Conservation (phyloP, 257 asterid species). For the Fraxinus excelsior region DNA sequence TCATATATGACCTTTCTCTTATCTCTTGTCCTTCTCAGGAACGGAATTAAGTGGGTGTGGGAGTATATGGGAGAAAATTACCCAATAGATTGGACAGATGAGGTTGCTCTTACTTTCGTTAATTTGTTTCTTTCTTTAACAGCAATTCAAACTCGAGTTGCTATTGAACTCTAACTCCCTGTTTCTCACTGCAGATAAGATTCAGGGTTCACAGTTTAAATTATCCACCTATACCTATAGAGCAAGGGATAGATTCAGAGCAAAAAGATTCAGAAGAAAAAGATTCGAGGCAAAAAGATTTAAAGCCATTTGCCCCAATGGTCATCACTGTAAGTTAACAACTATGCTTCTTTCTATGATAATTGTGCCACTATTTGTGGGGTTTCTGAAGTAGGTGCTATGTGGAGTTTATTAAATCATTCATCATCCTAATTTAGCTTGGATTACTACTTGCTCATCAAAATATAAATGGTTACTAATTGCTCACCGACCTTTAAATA, state of each 20-base stretch:
- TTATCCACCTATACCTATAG: conserved; percentile 72
- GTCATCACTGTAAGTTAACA: conserved; percentile 35
- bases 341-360: conserved; percentile 1
- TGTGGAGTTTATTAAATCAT: too few relatives aligned
- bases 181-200: conserved; percentile 43
- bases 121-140: conserved; percentile 1
- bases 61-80: conserved; percentile 48
- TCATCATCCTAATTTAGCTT: too few relatives aligned
- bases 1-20: conserved; percentile 5
- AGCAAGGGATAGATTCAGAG: conserved; percentile 42
- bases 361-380: neutral
- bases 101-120: conserved; percentile 47
- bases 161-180: neutral
- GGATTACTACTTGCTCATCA: too few relatives aligned
- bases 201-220: conserved; percentile 47
- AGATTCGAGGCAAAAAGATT: neutral
- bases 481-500: too few relatives aligned
- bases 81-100: conserved; percentile 64
- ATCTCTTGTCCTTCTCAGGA: conserved; percentile 32
- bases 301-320: conserved; percentile 54
- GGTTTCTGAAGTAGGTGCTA: neutral
- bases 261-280: neutral
- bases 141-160: neutral
- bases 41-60: conserved; percentile 70
- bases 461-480: too few relatives aligned